Evolutionary conservation across 345 rosid genomes (phyloP).

Genomic region (Eucalyptus erythrocorys): DNA sequence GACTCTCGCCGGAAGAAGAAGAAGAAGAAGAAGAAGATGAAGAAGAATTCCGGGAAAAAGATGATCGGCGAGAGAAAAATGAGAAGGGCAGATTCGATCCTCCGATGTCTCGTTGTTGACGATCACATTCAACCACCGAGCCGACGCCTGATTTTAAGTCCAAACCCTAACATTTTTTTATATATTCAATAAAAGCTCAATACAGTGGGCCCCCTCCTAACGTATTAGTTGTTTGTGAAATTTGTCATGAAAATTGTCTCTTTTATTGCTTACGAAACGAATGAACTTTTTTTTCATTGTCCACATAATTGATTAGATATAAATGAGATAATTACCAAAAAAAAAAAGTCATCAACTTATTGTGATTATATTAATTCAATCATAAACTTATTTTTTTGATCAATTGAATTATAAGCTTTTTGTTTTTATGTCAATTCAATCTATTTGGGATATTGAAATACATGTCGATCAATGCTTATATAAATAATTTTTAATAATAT

Average conservation of each 20-base stretch:
- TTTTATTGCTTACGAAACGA: not conserved
- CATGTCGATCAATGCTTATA: fast-evolving
- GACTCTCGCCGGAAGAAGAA: not conserved
- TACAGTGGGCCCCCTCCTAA: not conserved
- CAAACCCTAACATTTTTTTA: not conserved
- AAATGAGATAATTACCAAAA: too few species aligned
- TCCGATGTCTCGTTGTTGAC: fast-evolving
- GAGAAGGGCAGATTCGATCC: not conserved
- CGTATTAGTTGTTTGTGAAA: not conserved
- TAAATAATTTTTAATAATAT: too few species aligned
- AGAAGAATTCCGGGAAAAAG: not conserved
- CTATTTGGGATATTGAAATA: fast-evolving
- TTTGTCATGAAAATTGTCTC: not conserved
- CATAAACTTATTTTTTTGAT: too few species aligned
- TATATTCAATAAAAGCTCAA: not conserved
- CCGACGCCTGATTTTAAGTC: not conserved
- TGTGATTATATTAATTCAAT: too few species aligned
- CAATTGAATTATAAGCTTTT: too few species aligned
- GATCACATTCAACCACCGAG: not conserved
- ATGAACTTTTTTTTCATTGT: too few species aligned
- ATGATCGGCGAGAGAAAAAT: not conserved
- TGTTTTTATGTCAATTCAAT: fast-evolving
- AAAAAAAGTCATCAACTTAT: too few species aligned
- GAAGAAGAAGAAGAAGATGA: not conserved
- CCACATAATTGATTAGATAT: too few species aligned